Base-by-base conservation (phyloP, 768 basidiomycete species). In the Cyclocybe cylindracea region DNA sequence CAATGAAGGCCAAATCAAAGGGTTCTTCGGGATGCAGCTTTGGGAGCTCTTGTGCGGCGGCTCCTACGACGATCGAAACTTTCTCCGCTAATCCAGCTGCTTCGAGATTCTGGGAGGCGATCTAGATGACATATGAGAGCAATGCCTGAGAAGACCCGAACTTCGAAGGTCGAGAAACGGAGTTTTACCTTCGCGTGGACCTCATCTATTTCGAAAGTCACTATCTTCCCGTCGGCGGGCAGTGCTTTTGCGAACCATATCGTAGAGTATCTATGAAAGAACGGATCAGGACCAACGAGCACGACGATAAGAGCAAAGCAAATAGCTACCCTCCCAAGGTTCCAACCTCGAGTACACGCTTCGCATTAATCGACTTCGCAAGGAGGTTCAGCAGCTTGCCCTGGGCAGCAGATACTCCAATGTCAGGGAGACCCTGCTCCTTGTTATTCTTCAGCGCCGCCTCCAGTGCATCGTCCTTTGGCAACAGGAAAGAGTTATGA, bases 1-100 rank as follows among this genome's bases (percentile, higher is more conserved):
- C 87, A 55, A 88, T 85, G 72, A 89, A 90, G 3, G 75, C 74
- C 14, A 90, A 65, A 64, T 89, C 87, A 63, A 85, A 88, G 1
- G 76, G 77, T 4, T 68, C 65, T 8, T 75, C 74, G 6, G 83
- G 65, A 6, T 75, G 67, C 32, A 88, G 66, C 39, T 67, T 71
- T 18, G 66, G 67, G 39, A 89, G 70, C 0, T 78, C 75, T 4
- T 83, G 78, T 3, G 68, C 66, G 1, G 82, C 86, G 33, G 76
- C 71, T 0, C 83, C 85, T 32, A 79, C 64, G 39, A 82, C 69
- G 34, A 86, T 65, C 24, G 76, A 65, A 38, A 81, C 72, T 61
- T 81, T 80, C 40, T 63, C 53, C 5, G 73, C 63, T 6, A 87
- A 63, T 1, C 82, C 83, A 1, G 85, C 82, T 43, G 69, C 68